Evolutionary conservation across 2,329 filamentous ascomycete genomes (phyloP), one percentile per base, ranked within the genome.

Genomic region (Trichophyton schoenleinii): DNA sequence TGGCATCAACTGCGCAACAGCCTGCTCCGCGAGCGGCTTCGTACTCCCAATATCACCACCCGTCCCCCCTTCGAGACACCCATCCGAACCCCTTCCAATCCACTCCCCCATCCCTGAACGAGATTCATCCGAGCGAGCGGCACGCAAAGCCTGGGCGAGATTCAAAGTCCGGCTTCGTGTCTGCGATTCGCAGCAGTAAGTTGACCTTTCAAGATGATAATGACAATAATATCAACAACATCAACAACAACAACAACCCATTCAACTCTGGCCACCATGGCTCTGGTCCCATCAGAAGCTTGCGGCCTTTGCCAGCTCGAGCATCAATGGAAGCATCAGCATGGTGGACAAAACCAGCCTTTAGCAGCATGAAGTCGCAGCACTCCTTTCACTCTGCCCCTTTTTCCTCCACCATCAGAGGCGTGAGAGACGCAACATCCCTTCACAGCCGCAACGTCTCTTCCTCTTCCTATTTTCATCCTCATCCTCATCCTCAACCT

Each of bases 41-140:
- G 22, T 15, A 53, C 9, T 59, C 62, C 15, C 52, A 42, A 3
- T 66, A 66, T 38, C 63, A 62, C 42, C 65, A 66, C 41, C 65
- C 65, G 1, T 57, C 48, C 3, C 63, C 65, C n/a, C 44, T 66
- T 15, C 28, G 46, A 18, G 60, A 62, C n/a, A 25, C 63, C 3
- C 65, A 66, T 20, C 20, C 59, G 9, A 63, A 66, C 58, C 65
- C 65, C 11, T 66, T 66, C 57, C 59, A 53, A 48, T 59, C 46
- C 11, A 44, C 65, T 20, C 65, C 65, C 9, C 65, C 65, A 6
- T 59, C 53, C 31, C 53, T 65, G 22, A 36, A 46, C 38, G 57
- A 48, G 41, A 38, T 38, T 13, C 62, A 58, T 20, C 28, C 48
- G n/a, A 58, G 55, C 22, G 41, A 41, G n/a, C 46, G 42, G 22